Evolutionary conservation across 139 green algal genomes (phyloP), one percentile per base, ranked within the genome.

Genomic region (Micromonas pusilla): DNA sequence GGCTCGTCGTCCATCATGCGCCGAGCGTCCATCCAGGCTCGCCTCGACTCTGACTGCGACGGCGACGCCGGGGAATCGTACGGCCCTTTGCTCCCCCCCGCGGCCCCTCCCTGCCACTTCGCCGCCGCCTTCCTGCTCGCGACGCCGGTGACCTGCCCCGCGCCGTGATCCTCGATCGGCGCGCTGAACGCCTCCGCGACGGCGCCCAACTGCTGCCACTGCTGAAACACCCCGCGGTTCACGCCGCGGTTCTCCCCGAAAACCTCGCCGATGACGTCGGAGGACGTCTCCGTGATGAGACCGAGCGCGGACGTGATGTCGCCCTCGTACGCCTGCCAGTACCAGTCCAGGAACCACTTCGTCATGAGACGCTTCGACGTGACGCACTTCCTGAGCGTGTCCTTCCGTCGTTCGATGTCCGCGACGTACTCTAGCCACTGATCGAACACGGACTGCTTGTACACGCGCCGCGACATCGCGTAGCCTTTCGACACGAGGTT

Each of bases 301-400:
- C 38, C 38, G 26, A 76, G 68, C 37, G 68, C 38, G 38, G 16
- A 20, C 9, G 9, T 33, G 68, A 76, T 76, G 28, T 76, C 68
- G 38, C 34, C 30, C 38, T 76, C 68, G 38, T 71, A 76, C 68
- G 68, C 68, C 28, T 39, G 28, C 68, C 68, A 76, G 68, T 76
- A 76, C 68, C 68, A 76, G 28, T 76, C 38, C n/a, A 76, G 37
- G 38, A 76, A 76, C 68, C 68, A 76, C n/a, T 72, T 20, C 68
- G 30, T 76, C 9, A 39, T 16, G 9, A 76, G 28, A 5, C 68
- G 37, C 68, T 76, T 76, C 9, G 26, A 39, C n/a, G 26, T 31
- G 9, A 76, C 38, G 16, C 16, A 72, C 13, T 16, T 6, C 16
- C 6, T 71, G 16, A 76, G 13, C 38, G n/a, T 37, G 9, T 57